A percentile compares a stretch with the other conserved stretches of the same genome.
phyloP scores from a whole-genome alignment of 2,329 filamentous ascomycete species.

The Diaporthe humulicola region DNA sequence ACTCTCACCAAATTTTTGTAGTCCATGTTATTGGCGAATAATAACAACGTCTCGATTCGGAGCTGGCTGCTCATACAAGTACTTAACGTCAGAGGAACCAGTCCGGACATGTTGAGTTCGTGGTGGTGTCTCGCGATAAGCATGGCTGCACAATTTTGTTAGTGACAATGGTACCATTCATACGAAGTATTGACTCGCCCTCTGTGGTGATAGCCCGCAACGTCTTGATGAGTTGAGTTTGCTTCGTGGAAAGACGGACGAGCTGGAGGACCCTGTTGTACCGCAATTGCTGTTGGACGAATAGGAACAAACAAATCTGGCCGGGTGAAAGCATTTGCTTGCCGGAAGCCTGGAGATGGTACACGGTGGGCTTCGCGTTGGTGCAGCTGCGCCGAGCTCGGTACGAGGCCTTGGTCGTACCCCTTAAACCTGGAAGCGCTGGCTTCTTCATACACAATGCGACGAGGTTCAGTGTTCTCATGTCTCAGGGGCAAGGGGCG shows the following conservation, averaged over 20 bases:
- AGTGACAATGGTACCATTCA: conserved; percentile 5
- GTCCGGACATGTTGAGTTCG: conserved; percentile 3
- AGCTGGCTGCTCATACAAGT: conserved; percentile 37
- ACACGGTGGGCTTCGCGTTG: conserved; percentile 26
- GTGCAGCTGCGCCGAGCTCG: conserved; percentile 23
- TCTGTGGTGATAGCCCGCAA: conserved; percentile 27
- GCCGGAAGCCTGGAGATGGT: conserved; percentile 20
- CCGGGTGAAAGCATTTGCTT: conserved; percentile 19
- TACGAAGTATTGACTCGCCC: conserved; percentile 36
- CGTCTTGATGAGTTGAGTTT: background rate
- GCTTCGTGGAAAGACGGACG: conserved; percentile 16
- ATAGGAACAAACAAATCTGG: conserved; percentile 1
- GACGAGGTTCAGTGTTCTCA: conserved; percentile 21
- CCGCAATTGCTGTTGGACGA: conserved; percentile 7
- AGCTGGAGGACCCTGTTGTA: background rate
- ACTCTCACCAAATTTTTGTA: too few relatives aligned
- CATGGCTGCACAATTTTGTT: conserved; percentile 27
- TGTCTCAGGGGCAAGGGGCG: conserved; percentile 1
- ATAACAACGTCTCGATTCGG: conserved; percentile 31
- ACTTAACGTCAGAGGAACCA: conserved; percentile 28
- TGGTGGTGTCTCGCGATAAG: conserved; percentile 22
- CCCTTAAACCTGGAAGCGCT: conserved; percentile 29
- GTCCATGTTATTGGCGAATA: conserved; percentile 16
- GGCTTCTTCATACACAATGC: conserved; percentile 32
- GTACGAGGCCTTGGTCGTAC: background rate